Percentiles rank a stretch among this genome's conserved stretches.
Conservation (phyloP, 2,329 filamentous ascomycete species). For the Colletotrichum paranaense region DNA sequence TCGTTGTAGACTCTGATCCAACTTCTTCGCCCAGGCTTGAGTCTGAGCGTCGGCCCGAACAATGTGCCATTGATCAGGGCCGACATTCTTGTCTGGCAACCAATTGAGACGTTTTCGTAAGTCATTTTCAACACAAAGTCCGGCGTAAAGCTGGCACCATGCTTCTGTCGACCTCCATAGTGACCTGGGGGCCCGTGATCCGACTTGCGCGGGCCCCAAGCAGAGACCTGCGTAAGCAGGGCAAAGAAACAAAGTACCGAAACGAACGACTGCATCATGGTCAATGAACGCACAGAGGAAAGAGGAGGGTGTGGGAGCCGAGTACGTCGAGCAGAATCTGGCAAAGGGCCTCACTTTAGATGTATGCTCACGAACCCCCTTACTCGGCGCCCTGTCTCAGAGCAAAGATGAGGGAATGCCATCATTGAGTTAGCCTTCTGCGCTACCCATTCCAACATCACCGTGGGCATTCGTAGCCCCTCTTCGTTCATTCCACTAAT, state of each 20-base stretch:
- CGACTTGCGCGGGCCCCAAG: conserved; percentile 19
- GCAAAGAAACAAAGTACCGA: conserved; percentile 14
- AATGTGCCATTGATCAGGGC: conserved; percentile 64
- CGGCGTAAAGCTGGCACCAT: conserved; percentile 20
- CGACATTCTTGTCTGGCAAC: conserved; percentile 58
- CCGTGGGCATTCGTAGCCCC: background rate
- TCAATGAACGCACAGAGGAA: background rate
- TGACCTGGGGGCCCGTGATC: conserved; percentile 18
- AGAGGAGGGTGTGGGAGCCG: background rate
- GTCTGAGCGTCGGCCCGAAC: conserved; percentile 60
- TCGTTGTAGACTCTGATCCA: conserved; percentile 72
- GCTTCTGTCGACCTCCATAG: conserved; percentile 22
- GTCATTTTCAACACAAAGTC: conserved; percentile 19
- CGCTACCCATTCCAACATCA: background rate
- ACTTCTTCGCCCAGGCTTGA: conserved; percentile 59
- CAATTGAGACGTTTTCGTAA: conserved; percentile 52
- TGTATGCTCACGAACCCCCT: background rate
- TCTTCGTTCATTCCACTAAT: background rate
- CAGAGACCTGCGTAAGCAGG: conserved; percentile 9
- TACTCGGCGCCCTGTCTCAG: background rate
- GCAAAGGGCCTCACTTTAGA: background rate
- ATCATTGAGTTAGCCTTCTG: background rate
- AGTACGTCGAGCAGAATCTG: no score
- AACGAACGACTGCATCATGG: conserved; percentile 20
- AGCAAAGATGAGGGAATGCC: background rate